phyloP scores from a whole-genome alignment of 371 early-diverging fungal genomes.

The Lichtheimia ramosa region DNA sequence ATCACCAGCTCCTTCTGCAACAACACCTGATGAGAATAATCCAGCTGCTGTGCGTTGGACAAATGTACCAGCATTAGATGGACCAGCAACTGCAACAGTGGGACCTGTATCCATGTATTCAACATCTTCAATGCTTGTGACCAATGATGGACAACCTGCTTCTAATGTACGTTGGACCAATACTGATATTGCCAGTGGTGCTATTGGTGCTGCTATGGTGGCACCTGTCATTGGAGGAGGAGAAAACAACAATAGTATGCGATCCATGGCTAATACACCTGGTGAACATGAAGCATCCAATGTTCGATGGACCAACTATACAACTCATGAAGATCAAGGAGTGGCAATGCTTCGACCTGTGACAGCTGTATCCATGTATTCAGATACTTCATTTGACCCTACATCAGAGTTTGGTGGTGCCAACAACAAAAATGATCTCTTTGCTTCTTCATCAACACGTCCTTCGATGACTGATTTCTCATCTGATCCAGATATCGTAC shows the following conservation, averaged over 20 bases:
- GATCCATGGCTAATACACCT: neutral
- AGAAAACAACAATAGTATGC: neutral
- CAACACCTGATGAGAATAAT: neutral
- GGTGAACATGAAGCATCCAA: conserved; percentile 10
- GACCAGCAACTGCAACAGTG: conserved; percentile 6
- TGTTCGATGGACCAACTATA: conserved; percentile 30
- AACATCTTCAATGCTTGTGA: conserved; percentile 4
- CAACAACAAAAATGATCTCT: conserved; percentile 2
- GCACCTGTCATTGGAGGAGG: conserved; percentile 20
- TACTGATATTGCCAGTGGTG: conserved; percentile 35
- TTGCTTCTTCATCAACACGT: conserved; percentile 5
- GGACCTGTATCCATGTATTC: conserved; percentile 9
- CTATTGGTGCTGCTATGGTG: conserved; percentile 42
- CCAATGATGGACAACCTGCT: neutral
- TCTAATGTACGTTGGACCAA: conserved; percentile 33
- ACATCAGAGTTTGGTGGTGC: neutral
- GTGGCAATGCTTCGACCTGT: conserved; percentile 16
- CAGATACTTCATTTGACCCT: conserved; percentile 12
- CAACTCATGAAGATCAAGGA: conserved; percentile 16
- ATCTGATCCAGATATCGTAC: conserved; percentile 35
- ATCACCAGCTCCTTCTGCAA: neutral
- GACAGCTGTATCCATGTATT: conserved; percentile 22
- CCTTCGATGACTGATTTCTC: conserved; percentile 22
- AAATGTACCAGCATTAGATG: conserved; percentile 11
- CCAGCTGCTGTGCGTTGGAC: conserved; percentile 30